Percentiles rank a stretch among this genome's conserved stretches.
phyloP scores from a whole-genome alignment of 1,139 yeast species.

The Debaryomycetaceae sp. region DNA sequence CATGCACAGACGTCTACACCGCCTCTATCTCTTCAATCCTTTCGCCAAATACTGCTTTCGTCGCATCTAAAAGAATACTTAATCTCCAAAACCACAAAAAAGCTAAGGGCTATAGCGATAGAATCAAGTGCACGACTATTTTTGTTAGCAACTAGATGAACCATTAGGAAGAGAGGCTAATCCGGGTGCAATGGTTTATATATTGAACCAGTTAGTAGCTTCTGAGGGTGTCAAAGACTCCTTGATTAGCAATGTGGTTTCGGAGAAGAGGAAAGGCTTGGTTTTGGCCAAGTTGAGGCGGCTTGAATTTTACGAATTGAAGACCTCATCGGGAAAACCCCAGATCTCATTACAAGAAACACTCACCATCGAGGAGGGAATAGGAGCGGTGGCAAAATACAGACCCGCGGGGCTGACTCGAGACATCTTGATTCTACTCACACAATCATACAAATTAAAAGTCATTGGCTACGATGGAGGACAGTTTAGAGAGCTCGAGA shows the following conservation, averaged over 20 bases:
- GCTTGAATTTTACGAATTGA: conserved; percentile 16
- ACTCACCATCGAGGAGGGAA: conserved; percentile 12
- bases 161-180: no score
- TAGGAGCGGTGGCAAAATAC: conserved; percentile 15
- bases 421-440: conserved; percentile 15
- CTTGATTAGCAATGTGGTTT: conserved; percentile 11
- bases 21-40: not conserved
- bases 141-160: not conserved
- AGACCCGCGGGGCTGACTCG: conserved; percentile 7
- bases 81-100: not conserved
- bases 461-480: conserved; percentile 10
- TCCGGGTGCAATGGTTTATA: conserved; percentile 10
- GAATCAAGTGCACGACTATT: conserved; percentile 2
- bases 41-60: not conserved
- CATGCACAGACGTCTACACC: not conserved
- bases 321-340: not conserved
- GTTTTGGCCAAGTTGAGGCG: conserved; percentile 15
- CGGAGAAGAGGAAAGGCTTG: conserved; percentile 10
- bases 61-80: not conserved
- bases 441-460: conserved; percentile 11
- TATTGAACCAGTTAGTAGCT: conserved; percentile 17
- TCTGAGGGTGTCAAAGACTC: conserved; percentile 15
- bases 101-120: not conserved
- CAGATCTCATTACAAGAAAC: conserved; percentile 9
- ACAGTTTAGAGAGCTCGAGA: conserved; percentile 5